Conservation (phyloP, 352 stramenopile genomes). For the Globisporangium camurandrum region DNA sequence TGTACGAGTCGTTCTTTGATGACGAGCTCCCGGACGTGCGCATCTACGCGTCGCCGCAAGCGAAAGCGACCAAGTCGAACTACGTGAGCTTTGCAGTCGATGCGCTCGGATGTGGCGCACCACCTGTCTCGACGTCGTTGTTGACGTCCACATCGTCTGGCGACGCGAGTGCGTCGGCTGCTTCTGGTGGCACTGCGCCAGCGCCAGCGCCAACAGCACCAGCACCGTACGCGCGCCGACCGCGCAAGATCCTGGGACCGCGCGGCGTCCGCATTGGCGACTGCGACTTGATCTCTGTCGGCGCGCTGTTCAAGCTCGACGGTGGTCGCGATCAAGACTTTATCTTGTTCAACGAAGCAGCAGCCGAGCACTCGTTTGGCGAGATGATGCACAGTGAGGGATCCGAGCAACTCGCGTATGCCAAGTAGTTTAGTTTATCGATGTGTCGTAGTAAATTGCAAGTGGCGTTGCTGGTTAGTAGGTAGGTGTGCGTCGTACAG, state of each 20-base stretch:
- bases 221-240: constrained; percentile 2
- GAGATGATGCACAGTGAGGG: constrained; percentile 77
- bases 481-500: no score
- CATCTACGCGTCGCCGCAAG: constrained; percentile 26
- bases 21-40: constrained; percentile 51
- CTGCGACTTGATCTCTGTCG: constrained; percentile 55
- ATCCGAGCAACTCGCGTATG: constrained; percentile 30
- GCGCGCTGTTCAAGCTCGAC: constrained; percentile 72
- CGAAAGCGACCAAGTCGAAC: constrained; percentile 2
- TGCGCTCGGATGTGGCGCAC: constrained; percentile 8
- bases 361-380: constrained; percentile 59
- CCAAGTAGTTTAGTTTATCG: no score
- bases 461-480: no score
- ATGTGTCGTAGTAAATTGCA: no score
- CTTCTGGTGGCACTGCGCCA: neutral
- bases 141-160: constrained; percentile 3
- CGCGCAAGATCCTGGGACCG: constrained; percentile 14
- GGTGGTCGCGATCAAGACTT: constrained; percentile 75
- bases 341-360: constrained; percentile 75
- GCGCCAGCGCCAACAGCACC: neutral
- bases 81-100: constrained; percentile 14
- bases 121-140: constrained; percentile 1
- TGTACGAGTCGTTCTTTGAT: constrained; percentile 82
- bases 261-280: constrained; percentile 14
- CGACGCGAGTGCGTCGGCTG: no score